phyloP scores from a whole-genome alignment of 2,329 filamentous ascomycete genomes.

The Fusarium sp. region DNA sequence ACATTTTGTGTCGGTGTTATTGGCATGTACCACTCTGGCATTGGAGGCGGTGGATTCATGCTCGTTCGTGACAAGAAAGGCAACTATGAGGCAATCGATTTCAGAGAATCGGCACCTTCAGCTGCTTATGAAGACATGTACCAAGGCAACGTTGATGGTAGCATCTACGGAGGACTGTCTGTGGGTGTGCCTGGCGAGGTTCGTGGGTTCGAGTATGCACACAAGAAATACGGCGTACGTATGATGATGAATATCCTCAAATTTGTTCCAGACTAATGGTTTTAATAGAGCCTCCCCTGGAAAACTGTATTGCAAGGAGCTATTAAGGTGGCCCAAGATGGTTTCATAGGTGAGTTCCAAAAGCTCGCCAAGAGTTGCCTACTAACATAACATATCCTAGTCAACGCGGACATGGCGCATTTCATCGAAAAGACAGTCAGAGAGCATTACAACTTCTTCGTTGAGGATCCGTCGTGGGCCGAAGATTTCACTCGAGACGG shows the following conservation, averaged over 20 bases:
- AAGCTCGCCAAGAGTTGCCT: not conserved
- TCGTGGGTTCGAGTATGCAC: conserved; percentile 82
- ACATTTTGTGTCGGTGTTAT: conserved; percentile 81
- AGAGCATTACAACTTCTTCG: conserved; percentile 70
- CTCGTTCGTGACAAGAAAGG: conserved; percentile 80
- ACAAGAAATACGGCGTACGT: conserved; percentile 75
- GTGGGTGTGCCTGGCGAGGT: conserved; percentile 81
- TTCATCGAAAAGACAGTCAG: conserved; percentile 73
- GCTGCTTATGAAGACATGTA: conserved; percentile 90
- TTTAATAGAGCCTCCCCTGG: conserved; percentile 71
- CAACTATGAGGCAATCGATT: conserved; percentile 89
- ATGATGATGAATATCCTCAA: conserved; percentile 18
- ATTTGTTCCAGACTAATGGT: conserved; percentile 4
- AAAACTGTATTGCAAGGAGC: conserved; percentile 79
- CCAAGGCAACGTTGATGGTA: conserved; percentile 74
- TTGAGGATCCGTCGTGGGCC: conserved; percentile 83
- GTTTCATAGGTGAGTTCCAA: conserved; percentile 67
- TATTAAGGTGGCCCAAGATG: conserved; percentile 78
- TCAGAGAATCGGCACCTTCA: conserved; percentile 87
- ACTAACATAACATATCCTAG: conserved; percentile 52
- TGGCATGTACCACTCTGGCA: conserved; percentile 83
- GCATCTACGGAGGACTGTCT: conserved; percentile 79
- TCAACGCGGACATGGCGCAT: conserved; percentile 79
- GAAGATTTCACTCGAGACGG: conserved; percentile 89
- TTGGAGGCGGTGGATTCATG: conserved; percentile 93